These are phyloP conservation scores for Blastobotrys indianensis DNA, from an alignment of 1,139 yeast species.

Conservation along the genomic window DNA sequence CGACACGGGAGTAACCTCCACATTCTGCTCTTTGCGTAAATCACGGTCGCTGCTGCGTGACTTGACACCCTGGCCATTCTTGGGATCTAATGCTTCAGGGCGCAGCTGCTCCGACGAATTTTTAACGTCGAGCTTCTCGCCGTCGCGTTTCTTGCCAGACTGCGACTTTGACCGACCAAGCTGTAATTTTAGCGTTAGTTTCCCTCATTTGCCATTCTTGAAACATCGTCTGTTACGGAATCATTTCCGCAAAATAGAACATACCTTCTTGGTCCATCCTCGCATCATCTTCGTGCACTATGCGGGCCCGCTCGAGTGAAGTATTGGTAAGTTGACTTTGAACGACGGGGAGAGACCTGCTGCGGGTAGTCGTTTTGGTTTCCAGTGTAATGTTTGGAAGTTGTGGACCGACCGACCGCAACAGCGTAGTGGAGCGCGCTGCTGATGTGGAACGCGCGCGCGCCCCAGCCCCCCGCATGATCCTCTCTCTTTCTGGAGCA, in stretches of 20 bases:
- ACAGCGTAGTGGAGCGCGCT: no score
- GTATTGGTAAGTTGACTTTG: no score
- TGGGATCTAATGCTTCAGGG: slow-evolving; percentile 18
- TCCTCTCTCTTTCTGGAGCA: no score
- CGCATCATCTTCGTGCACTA: slow-evolving; percentile 30
- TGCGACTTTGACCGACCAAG: slow-evolving; percentile 30
- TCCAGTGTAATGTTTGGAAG: no score
- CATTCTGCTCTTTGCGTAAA: neutral
- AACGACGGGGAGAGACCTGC: no score
- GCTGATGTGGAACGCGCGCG: no score
- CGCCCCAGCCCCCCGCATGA: no score
- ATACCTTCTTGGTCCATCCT: slow-evolving; percentile 36
- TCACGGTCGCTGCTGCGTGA: slow-evolving; percentile 4
- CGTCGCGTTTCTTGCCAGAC: slow-evolving; percentile 14
- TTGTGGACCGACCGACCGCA: no score
- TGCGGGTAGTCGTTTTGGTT: no score
- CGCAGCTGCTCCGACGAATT: slow-evolving; percentile 20
- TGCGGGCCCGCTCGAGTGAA: neutral
- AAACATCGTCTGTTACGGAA: neutral
- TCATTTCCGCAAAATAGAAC: slow-evolving; percentile 9
- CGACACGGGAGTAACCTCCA: neutral
- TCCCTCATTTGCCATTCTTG: neutral
- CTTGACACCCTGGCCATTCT: slow-evolving; percentile 1
- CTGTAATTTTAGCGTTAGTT: slow-evolving; percentile 12
- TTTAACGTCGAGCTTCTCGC: slow-evolving; percentile 16